Evolutionary conservation across 345 rosid species (phyloP), one percentile per base, ranked within the genome.

Genomic region (Salix purpurea): DNA sequence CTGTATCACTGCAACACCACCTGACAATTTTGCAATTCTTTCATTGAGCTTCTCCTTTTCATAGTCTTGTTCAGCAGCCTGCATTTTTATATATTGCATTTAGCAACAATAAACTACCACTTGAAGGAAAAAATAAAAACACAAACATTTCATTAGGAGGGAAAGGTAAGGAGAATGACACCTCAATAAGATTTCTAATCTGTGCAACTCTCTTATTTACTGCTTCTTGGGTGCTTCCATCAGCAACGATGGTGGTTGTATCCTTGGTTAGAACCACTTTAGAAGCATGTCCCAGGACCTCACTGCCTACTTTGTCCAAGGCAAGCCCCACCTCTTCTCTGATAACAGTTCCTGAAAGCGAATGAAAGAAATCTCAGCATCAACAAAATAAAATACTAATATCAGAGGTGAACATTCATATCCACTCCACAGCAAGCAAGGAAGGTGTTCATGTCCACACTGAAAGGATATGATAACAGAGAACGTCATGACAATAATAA

Each of bases 261-360:
- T 96, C 99, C 88, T 96, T 96, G 15, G 98, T 96, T 73, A 93
- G 97, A 61, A 92, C 99, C 19, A 93, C 97, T 84, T 96, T 96
- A 37, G 98, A 85, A 75, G 99, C 98, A 46, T 76, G 83, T 67
- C 99, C 98, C 62, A 96, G 82, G 44, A 96, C 97, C 85, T 96
- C 99, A 77, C 87, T 92, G 74, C 84, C 93, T 75, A 86, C 99
- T 87, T 96, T 96, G 87, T 96, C 98, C 83, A 96, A 86, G 18
- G 97, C 80, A 76, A 96, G 97, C 71, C 99, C 99, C 72, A 94
- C 90, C 87, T 96, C 99, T 37, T 96, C 97, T 73, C 98, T 84
- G 62, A 96, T 83, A 11, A 96, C 97, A 83, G 98, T 94, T 61
- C 92, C 99, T 96, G 87, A 37, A 76, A 10, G 24, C 62, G 21